Percentiles rank a stretch among this genome's conserved stretches.
Evolutionary conservation across 1,139 yeast species (phyloP).

Genomic region (Candida buenavistaensis): DNA sequence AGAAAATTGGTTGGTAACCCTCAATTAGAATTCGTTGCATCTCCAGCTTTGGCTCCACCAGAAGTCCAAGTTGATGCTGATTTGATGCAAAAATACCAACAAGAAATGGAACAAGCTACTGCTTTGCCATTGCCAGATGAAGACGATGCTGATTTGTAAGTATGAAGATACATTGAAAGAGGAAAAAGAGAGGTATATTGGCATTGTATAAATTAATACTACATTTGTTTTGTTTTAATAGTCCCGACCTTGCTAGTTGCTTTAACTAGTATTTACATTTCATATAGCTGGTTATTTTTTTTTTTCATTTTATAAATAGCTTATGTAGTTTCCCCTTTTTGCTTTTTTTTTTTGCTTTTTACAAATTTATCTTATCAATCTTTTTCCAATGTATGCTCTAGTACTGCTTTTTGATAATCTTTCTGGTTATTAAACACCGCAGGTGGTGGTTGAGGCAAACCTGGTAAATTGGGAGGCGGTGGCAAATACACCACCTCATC

Average conservation of each 20-base stretch:
- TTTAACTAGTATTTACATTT: no score
- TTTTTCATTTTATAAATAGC: no score
- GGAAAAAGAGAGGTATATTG: no score
- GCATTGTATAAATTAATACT: no score
- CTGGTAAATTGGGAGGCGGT: conserved; percentile 34
- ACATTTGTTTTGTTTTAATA: no score
- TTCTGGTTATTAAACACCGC: conserved; percentile 25
- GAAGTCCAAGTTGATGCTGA: conserved; percentile 97
- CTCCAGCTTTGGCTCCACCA: conserved; percentile 99
- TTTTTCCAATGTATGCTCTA: conserved; percentile 11
- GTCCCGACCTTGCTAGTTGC: no score
- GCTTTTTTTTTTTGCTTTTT: no score
- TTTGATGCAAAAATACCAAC: conserved; percentile 97
- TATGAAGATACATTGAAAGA: no score
- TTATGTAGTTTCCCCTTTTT: no score
- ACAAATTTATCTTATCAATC: not conserved
- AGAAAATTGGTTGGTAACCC: conserved; percentile 99
- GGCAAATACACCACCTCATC: conserved; percentile 25
- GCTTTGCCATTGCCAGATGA: conserved; percentile 99
- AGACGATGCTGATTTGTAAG: conserved; percentile 96
- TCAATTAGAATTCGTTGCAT: conserved; percentile 95
- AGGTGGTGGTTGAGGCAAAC: conserved; percentile 38
- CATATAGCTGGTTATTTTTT: no score
- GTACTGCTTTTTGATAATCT: conserved; percentile 21
- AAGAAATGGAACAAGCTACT: conserved; percentile 99